Evolutionary conservation across 2,329 filamentous ascomycete genomes (phyloP).

Genomic region (Colletotrichum scovillei): DNA sequence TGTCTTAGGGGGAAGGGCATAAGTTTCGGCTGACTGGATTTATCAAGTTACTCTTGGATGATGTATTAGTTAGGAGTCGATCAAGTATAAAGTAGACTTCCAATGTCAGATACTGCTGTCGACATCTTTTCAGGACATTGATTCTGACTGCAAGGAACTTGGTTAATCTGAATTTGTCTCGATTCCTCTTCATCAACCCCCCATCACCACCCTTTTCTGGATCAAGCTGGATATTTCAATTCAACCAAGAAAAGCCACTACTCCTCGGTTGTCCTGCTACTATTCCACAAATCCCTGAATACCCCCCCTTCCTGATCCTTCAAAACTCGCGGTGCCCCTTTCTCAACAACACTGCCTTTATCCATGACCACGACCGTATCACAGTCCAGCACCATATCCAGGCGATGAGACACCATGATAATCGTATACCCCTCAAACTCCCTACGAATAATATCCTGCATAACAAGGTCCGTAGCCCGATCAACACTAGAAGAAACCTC

Average conservation of each 20-base stretch:
- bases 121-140: neutral
- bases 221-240: neutral
- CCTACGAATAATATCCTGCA: constrained; percentile 44
- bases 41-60: neutral
- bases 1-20: neutral
- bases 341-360: constrained; percentile 52
- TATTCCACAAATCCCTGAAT: constrained; percentile 26
- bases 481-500: constrained; percentile 49
- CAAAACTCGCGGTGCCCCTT: constrained; percentile 10
- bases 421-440: constrained; percentile 59
- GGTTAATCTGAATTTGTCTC: neutral
- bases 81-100: neutral
- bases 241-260: neutral
- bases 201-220: neutral
- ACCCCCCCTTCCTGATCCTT: neutral
- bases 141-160: neutral
- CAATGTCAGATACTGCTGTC: neutral
- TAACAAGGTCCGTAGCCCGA: constrained; percentile 44
- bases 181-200: neutral
- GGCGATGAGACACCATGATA: constrained; percentile 50
- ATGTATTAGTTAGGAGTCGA: neutral
- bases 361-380: constrained; percentile 58
- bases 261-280: constrained; percentile 1
- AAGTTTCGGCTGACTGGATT: neutral
- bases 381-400: constrained; percentile 58